Evolutionary conservation across 306 rosid species (phyloP).

Genomic region (Casuarina equisetifolia): DNA sequence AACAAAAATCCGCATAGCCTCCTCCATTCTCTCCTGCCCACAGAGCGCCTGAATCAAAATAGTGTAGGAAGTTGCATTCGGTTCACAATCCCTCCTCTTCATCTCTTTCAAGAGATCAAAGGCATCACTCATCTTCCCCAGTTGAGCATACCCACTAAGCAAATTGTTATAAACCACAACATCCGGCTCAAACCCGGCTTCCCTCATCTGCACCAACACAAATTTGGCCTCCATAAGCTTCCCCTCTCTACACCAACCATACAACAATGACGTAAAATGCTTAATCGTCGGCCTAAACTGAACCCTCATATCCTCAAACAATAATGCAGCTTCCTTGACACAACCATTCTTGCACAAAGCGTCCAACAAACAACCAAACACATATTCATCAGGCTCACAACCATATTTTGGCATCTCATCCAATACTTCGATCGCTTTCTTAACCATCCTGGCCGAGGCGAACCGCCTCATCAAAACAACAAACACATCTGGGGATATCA

Average conservation of each 20-base stretch:
- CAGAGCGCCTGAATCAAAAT: slow-evolving; percentile 74
- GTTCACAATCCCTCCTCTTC: slow-evolving; percentile 59
- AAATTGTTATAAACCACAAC: slow-evolving; percentile 74
- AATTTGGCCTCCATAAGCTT: slow-evolving; percentile 72
- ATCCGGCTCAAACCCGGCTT: slow-evolving; percentile 64
- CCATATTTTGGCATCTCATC: slow-evolving; percentile 91
- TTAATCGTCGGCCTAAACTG: slow-evolving; percentile 51
- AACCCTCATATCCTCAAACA: slow-evolving; percentile 74
- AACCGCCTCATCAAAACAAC: slow-evolving; percentile 80
- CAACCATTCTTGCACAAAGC: slow-evolving; percentile 85
- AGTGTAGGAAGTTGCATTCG: slow-evolving; percentile 67
- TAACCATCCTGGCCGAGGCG: slow-evolving; percentile 83
- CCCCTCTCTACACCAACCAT: slow-evolving; percentile 93
- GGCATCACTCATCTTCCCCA: slow-evolving; percentile 75
- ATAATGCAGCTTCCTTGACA: slow-evolving; percentile 68
- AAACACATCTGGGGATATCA: slow-evolving; percentile 60
- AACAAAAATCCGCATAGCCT: slow-evolving; percentile 63
- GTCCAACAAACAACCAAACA: slow-evolving; percentile 78
- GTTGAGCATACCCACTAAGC: slow-evolving; percentile 70
- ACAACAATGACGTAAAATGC: slow-evolving; percentile 82
- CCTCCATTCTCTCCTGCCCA: slow-evolving; percentile 66
- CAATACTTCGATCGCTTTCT: slow-evolving; percentile 70
- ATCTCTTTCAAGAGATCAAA: slow-evolving; percentile 77
- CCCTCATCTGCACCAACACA: slow-evolving; percentile 75
- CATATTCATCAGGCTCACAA: slow-evolving; percentile 76